Percentiles rank a stretch among this genome's conserved stretches.
Evolutionary conservation across 148 eudicot species (phyloP).

Genomic region (Fagopyrum esculentum): DNA sequence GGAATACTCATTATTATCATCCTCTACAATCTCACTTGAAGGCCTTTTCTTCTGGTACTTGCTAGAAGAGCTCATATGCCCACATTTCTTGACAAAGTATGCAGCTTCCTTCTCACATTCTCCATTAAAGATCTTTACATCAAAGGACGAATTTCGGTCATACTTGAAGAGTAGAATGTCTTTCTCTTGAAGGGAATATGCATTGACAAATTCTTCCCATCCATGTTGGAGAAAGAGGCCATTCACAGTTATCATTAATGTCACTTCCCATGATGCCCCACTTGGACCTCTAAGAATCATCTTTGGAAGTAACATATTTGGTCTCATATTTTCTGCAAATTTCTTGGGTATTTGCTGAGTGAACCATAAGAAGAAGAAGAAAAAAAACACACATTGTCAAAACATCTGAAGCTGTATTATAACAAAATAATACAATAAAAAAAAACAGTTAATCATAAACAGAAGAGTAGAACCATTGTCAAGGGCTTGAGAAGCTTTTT

Average conservation of each 20-base stretch:
- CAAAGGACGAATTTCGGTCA: conserved; percentile 19
- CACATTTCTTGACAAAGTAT: conserved; percentile 22
- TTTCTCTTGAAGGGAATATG: conserved; percentile 20
- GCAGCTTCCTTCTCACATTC: conserved; percentile 23
- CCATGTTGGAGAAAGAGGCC: conserved; percentile 17
- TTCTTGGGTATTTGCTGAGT: conserved; percentile 20
- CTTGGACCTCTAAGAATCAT: conserved; percentile 19
- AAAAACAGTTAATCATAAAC: too few relatives aligned
- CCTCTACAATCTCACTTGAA: conserved; percentile 3
- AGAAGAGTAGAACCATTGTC: not conserved
- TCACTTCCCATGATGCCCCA: conserved; percentile 17
- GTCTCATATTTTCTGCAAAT: conserved; percentile 18
- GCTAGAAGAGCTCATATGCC: conserved; percentile 1
- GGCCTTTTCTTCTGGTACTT: conserved; percentile 9
- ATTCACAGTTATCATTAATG: not conserved
- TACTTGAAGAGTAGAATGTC: conserved; percentile 25
- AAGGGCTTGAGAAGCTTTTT: not conserved
- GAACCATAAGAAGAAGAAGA: not conserved
- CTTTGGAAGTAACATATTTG: conserved; percentile 9
- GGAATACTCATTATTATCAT: conserved; percentile 1
- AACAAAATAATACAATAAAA: too few relatives aligned
- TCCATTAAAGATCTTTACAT: conserved; percentile 18
- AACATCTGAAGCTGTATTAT: not conserved
- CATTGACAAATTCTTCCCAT: conserved; percentile 23
- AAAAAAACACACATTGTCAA: not conserved